Evolutionary conservation across 352 stramenopile genomes (phyloP).

Genomic region (Phytophthora lateralis): DNA sequence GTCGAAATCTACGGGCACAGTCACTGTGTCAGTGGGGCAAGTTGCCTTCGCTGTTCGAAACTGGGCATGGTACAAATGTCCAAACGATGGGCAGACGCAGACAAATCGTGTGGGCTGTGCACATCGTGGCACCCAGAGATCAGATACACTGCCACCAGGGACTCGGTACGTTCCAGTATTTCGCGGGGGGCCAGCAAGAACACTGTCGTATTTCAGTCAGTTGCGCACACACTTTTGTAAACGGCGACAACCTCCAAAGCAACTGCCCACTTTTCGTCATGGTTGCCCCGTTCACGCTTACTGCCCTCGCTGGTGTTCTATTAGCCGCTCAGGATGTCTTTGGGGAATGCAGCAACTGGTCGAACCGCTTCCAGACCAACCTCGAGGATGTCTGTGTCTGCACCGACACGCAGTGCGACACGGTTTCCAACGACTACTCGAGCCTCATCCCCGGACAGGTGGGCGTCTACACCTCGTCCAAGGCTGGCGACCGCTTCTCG

Average conservation of each 20-base stretch:
- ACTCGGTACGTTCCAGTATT: constrained; percentile 10
- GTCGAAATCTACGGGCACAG: neutral
- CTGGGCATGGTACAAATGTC: constrained; percentile 18
- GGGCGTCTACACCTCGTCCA: constrained; percentile 47
- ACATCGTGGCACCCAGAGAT: constrained; percentile 33
- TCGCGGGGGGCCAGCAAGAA: neutral
- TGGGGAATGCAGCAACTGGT: constrained; percentile 42
- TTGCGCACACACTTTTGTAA: constrained; percentile 12
- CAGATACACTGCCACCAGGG: constrained; percentile 8
- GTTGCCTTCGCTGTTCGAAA: constrained; percentile 24
- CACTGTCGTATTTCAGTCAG: neutral
- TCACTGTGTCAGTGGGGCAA: neutral
- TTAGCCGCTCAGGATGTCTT: neutral
- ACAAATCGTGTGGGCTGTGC: constrained; percentile 3
- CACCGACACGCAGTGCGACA: constrained; percentile 49
- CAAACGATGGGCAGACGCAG: constrained; percentile 10
- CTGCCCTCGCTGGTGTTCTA: neutral
- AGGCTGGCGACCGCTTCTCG: constrained; percentile 42
- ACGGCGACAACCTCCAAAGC: neutral
- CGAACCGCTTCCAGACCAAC: constrained; percentile 36
- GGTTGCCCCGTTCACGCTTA: constrained; percentile 7
- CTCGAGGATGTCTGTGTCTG: constrained; percentile 53
- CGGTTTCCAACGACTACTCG: constrained; percentile 46
- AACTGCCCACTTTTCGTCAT: neutral
- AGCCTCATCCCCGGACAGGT: constrained; percentile 40